Evolutionary conservation across 306 rosid genomes (phyloP).

Genomic region (Amphicarpaea edgeworthii): DNA sequence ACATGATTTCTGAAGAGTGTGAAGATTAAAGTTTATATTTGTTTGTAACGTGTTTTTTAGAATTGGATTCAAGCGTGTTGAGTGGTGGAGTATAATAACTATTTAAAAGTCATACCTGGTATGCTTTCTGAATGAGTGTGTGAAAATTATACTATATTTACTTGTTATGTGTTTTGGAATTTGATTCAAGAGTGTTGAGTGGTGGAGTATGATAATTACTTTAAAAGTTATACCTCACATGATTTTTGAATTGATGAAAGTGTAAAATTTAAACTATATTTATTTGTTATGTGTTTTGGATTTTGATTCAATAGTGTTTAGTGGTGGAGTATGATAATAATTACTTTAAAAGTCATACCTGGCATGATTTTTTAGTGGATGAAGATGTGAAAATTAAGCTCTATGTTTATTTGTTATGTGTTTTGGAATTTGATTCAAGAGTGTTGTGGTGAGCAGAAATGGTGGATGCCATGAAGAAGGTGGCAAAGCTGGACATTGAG

Average conservation of each 20-base stretch:
- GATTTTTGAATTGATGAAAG: neutral
- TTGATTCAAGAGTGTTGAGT: slow-evolving; percentile 11
- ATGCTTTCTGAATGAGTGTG: neutral
- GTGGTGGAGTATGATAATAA: neutral
- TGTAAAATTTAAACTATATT: neutral
- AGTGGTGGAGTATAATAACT: slow-evolving; percentile 5
- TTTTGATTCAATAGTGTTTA: slow-evolving; percentile 25
- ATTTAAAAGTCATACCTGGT: neutral
- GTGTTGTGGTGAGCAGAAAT: slow-evolving; percentile 49
- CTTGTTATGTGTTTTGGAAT: slow-evolving; percentile 20
- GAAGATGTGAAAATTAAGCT: neutral
- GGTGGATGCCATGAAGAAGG: slow-evolving; percentile 54
- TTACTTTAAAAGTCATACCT: neutral
- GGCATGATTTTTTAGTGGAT: neutral
- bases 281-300: slow-evolving; percentile 14
- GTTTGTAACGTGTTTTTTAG: slow-evolving; percentile 5
- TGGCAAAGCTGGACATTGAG: slow-evolving; percentile 53
- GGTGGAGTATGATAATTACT: neutral
- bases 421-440: slow-evolving; percentile 27
- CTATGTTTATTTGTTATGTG: neutral
- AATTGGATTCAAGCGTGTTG: slow-evolving; percentile 20
- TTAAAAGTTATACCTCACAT: neutral
- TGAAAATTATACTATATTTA: neutral
- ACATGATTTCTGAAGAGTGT: neutral
- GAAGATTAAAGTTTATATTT: neutral